Evolutionary conservation across 192 early-diverging fungal species (phyloP), one percentile per base, ranked within the genome.

Genomic region (Oehlia diaphana): DNA sequence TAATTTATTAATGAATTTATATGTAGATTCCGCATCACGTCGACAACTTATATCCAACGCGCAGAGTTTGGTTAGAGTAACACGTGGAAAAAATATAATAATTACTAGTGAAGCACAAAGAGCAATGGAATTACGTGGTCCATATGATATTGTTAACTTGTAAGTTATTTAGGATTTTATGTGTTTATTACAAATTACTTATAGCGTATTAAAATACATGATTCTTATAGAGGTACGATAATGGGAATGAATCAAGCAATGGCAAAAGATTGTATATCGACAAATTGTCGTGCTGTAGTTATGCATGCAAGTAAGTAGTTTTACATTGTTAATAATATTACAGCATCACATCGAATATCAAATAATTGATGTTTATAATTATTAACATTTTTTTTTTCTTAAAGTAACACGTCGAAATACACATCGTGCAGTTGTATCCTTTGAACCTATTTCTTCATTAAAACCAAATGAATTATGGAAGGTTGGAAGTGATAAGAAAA

Each of bases 91-190:
- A 69, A 93, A 96, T 81, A 81, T 97, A 5, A 91, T 97, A 21
- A 68, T 96, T 47, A 85, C 90, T 5, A 91, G 92, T 72, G 93
- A 88, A 67, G 94, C 95, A 0, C 79, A 86, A 79, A 86, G 80
- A 37, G 92, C 89, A 33, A 84, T 97, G 74, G 92, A 95, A 53
- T 80, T 95, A 50, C 86, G 92, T 33, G 89, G 94, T 58, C 91
- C 92, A 9, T 89, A 91, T 72, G 95, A 97, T 80, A 86, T 96
- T 33, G 86, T 93, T 26, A 95, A 95, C 77, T 84, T 97, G 91
- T 94, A 84, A 87, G 89, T 44, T 5, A 6, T 39, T 9, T 8
- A 31, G 63, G 2, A 31, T 31, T 31, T 31, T 31, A 31, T 31
- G 31, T 49, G 9, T 31, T 53, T 23, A 71, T 81, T 1, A 42